These are phyloP conservation scores for Diplodia corticola DNA, from an alignment of 2,329 filamentous ascomycete species.

Conservation along the genomic window DNA sequence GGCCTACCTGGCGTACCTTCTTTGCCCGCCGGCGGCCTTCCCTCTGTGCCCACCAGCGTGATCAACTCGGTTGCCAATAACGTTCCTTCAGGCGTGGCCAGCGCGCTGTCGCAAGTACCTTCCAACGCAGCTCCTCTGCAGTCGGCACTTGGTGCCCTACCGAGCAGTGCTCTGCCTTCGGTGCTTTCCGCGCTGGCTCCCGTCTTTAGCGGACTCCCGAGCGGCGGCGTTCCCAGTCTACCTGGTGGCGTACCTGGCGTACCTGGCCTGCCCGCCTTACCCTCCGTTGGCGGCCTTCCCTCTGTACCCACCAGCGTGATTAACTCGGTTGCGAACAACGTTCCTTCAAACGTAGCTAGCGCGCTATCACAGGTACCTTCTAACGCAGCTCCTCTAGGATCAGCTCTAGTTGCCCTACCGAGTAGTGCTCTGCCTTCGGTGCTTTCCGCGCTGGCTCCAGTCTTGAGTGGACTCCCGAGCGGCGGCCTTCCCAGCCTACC, in stretches of 20 bases:
- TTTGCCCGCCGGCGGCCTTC: not conserved
- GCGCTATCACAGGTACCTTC: too few species aligned
- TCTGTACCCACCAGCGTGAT: too few species aligned
- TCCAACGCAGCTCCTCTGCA: not conserved
- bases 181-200: not conserved
- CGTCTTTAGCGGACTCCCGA: too few species aligned
- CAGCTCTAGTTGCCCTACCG: not conserved
- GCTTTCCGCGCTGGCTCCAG: too few species aligned
- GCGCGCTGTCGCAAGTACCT: not conserved
- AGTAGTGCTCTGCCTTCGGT: not conserved
- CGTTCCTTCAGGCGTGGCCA: not conserved
- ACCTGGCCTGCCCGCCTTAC: too few species aligned
- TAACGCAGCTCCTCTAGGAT: too few species aligned
- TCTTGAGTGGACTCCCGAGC: not conserved
- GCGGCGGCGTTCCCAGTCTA: not conserved
- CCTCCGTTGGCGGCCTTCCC: too few species aligned
- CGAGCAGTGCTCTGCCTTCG: not conserved
- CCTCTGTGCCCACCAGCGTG: not conserved
- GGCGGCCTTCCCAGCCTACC: too few species aligned
- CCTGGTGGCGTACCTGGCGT: not conserved
- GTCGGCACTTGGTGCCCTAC: not conserved
- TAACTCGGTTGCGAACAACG: too few species aligned
- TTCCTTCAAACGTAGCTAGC: not conserved
- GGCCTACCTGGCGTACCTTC: too few species aligned
- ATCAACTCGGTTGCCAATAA: not conserved